Evolutionary conservation across 306 rosid species (phyloP).

Genomic region (Begonia fuchsioides): DNA sequence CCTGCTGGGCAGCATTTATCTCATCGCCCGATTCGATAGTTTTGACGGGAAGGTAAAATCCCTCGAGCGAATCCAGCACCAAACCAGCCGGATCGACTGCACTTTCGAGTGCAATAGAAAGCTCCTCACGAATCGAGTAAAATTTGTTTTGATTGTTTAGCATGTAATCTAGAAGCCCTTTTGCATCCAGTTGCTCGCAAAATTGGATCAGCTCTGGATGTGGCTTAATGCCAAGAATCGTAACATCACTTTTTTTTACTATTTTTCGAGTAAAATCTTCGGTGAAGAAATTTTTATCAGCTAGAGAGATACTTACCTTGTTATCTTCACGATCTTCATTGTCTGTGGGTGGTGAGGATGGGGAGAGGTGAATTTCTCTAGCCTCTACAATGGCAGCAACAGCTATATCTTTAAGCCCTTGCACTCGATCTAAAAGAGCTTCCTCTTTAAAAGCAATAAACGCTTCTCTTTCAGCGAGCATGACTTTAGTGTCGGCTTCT

Average conservation of each 20-base stretch:
- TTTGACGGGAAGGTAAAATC: constrained; percentile 61
- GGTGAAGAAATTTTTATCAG: constrained; percentile 34
- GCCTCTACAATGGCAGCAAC: constrained; percentile 52
- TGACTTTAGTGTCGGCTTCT: constrained; percentile 24
- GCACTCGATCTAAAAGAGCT: constrained; percentile 55
- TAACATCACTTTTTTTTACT: constrained; percentile 35
- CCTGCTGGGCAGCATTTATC: constrained; percentile 54
- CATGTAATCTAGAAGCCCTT: constrained; percentile 50
- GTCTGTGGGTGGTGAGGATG: constrained; percentile 26
- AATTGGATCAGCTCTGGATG: constrained; percentile 42
- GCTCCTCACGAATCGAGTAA: constrained; percentile 36
- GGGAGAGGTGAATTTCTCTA: constrained; percentile 24
- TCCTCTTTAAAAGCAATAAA: constrained; percentile 55
- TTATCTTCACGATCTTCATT: constrained; percentile 32
- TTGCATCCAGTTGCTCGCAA: constrained; percentile 62
- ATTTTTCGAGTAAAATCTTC: constrained; percentile 42
- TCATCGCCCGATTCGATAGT: constrained; percentile 39
- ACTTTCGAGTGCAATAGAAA: constrained; percentile 56
- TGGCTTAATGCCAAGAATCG: constrained; percentile 47
- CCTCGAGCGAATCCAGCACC: constrained; percentile 78
- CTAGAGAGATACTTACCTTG: constrained; percentile 64
- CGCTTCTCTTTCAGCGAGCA: constrained; percentile 39
- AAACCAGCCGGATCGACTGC: constrained; percentile 45
- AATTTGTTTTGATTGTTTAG: constrained; percentile 34
- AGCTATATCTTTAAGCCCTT: constrained; percentile 65